Evolutionary conservation across 2,329 filamentous ascomycete genomes (phyloP).

Genomic region (Fusarium miscanthi): DNA sequence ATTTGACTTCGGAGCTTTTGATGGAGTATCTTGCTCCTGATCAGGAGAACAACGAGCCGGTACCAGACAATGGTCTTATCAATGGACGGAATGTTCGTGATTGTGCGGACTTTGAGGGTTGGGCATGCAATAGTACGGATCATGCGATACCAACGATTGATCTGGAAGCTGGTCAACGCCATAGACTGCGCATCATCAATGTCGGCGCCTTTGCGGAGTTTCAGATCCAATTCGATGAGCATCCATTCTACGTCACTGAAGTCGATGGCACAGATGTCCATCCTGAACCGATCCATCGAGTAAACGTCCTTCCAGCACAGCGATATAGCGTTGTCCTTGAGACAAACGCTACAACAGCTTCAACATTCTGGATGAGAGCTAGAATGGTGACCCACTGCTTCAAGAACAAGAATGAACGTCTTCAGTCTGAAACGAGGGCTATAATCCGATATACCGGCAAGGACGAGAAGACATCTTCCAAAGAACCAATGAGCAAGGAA

Average conservation of each 20-base stretch:
- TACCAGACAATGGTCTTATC: constrained; percentile 72
- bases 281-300: constrained; percentile 66
- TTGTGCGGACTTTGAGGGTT: constrained; percentile 50
- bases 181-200: constrained; percentile 76
- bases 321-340: constrained; percentile 75
- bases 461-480: accelerated
- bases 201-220: constrained; percentile 78
- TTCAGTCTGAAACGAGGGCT: constrained; percentile 47
- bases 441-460: constrained; percentile 47
- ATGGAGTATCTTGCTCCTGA: constrained; percentile 66
- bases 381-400: constrained; percentile 57
- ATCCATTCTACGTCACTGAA: constrained; percentile 73
- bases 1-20: constrained; percentile 61
- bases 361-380: constrained; percentile 73
- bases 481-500: constrained; percentile 55
- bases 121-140: constrained; percentile 58
- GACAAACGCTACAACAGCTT: constrained; percentile 63
- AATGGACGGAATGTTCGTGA: constrained; percentile 62
- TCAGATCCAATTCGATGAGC: constrained; percentile 76
- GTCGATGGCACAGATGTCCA: constrained; percentile 76
- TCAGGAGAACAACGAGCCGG: constrained; percentile 70
- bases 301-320: constrained; percentile 77
- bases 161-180: constrained; percentile 65
- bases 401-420: constrained; percentile 45
- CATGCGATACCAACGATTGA: constrained; percentile 55